phyloP scores from a whole-genome alignment of 2,329 filamentous ascomycete species.

The Thelonectria rubi region DNA sequence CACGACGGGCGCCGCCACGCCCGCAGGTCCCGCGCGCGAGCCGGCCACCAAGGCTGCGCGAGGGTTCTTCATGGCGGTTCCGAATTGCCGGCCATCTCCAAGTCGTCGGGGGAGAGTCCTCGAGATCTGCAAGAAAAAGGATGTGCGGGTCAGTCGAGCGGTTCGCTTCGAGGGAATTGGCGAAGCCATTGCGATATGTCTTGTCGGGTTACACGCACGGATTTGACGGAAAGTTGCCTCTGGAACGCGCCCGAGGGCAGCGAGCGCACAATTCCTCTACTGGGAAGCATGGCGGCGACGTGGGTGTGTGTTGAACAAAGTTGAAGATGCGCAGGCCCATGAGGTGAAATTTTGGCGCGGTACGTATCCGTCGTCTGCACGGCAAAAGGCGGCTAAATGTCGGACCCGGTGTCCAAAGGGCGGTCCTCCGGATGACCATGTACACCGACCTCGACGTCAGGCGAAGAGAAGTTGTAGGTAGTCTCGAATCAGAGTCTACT shows the following conservation, averaged over 20 bases:
- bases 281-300: constrained; percentile 54
- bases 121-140: constrained; percentile 28
- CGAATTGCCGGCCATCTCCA: constrained; percentile 48
- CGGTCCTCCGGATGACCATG: constrained; percentile 20
- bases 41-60: constrained; percentile 32
- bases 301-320: constrained; percentile 34
- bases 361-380: constrained; percentile 22
- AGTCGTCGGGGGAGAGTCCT: constrained; percentile 44
- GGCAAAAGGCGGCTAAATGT: constrained; percentile 47
- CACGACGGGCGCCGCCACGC: constrained; percentile 40
- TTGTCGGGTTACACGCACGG: constrained; percentile 35
- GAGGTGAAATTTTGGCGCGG: neutral
- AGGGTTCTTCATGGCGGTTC: constrained; percentile 43
- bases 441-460: neutral
- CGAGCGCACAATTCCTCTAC: constrained; percentile 55
- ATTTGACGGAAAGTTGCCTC: constrained; percentile 44
- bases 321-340: constrained; percentile 29
- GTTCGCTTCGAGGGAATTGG: neutral
- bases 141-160: constrained; percentile 8
- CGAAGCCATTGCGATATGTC: constrained; percentile 17
- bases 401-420: constrained; percentile 36
- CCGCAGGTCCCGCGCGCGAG: constrained; percentile 37
- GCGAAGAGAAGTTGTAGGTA: neutral
- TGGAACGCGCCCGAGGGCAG: constrained; percentile 47
- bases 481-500: neutral